A percentile compares a stretch with the other conserved stretches of the same genome.
Evolutionary conservation across 805 yeast genomes (phyloP).

Genomic region (Starmerella riodocensis): DNA sequence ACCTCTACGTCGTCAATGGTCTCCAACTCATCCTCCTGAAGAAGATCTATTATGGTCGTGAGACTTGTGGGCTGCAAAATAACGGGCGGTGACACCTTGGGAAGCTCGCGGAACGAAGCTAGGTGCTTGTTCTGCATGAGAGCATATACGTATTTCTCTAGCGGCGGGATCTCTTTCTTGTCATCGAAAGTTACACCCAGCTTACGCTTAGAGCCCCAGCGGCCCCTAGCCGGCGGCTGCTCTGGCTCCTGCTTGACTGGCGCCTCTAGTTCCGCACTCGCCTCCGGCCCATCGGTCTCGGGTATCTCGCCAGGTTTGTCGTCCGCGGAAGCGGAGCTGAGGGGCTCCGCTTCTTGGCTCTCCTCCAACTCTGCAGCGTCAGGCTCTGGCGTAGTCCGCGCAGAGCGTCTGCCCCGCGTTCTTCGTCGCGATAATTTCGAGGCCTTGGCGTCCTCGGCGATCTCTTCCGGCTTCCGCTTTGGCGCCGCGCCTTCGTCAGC

Average conservation of each 20-base stretch:
- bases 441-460: not conserved
- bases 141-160: not conserved
- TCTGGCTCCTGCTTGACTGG: not conserved
- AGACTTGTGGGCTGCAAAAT: slow-evolving; percentile 4
- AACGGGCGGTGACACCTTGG: not conserved
- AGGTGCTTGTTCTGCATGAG: not conserved
- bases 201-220: not conserved
- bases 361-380: not conserved
- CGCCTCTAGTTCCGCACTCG: no score
- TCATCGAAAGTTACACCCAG: not conserved
- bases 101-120: not conserved
- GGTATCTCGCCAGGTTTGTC: not conserved
- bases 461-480: no score
- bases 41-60: not conserved
- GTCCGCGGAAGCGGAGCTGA: no score
- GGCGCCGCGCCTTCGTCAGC: no score
- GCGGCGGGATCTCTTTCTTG: not conserved
- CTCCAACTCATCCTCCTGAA: not conserved
- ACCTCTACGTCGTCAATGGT: slow-evolving; percentile 3
- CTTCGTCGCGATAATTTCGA: not conserved
- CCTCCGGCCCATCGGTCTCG: not conserved
- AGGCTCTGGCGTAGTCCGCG: slow-evolving; percentile 9
- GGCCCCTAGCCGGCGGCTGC: not conserved
- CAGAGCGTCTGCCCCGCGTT: slow-evolving; percentile 4
- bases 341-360: no score